phyloP scores from a whole-genome alignment of 306 rosid genomes.

The Vigna nakashimae region DNA sequence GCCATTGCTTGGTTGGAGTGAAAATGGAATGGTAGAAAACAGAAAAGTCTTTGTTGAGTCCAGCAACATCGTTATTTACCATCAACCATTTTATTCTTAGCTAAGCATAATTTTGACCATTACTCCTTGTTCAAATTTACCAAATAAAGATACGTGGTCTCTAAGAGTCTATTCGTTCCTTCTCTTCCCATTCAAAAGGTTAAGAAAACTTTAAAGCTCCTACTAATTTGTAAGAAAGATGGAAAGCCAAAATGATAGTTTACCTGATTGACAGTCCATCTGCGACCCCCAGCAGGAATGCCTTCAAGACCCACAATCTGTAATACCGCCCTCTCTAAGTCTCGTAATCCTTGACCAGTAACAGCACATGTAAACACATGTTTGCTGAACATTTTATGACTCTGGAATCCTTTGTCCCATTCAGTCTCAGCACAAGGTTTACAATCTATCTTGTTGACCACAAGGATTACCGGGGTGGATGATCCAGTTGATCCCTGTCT shows the following conservation, averaged over 20 bases:
- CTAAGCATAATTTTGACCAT: constrained; percentile 7
- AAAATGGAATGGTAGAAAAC: constrained; percentile 17
- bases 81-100: constrained; percentile 18
- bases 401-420: constrained; percentile 42
- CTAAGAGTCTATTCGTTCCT: constrained; percentile 13
- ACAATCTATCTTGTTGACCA: constrained; percentile 86
- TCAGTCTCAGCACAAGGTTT: constrained; percentile 55
- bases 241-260: constrained; percentile 1
- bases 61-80: neutral
- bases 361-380: constrained; percentile 85
- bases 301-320: constrained; percentile 81
- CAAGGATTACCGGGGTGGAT: constrained; percentile 81
- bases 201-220: neutral
- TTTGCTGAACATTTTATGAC: constrained; percentile 56
- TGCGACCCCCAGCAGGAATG: constrained; percentile 73
- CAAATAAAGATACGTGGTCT: constrained; percentile 15
- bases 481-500: constrained; percentile 71
- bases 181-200: constrained; percentile 25
- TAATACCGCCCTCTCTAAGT: constrained; percentile 75
- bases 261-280: constrained; percentile 96
- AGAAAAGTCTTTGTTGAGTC: neutral
- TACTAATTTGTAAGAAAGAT: neutral
- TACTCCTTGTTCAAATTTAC: constrained; percentile 10
- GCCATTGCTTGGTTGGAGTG: constrained; percentile 12
- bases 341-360: constrained; percentile 87